Evolutionary conservation across 1,284 basidiomycete species (phyloP).

Genomic region (Ganoderma lucidum): DNA sequence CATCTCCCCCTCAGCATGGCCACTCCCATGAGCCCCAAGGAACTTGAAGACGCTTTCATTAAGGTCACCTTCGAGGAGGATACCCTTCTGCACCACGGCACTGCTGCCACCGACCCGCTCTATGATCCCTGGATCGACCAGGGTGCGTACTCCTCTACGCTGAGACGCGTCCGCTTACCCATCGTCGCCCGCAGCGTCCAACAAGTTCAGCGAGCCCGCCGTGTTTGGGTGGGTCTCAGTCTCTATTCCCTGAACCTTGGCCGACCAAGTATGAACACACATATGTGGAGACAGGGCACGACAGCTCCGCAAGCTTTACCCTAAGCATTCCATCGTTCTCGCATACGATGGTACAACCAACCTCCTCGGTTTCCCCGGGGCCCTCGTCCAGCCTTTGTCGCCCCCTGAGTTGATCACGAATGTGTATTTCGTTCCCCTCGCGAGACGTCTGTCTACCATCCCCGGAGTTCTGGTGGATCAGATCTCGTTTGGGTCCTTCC

Average conservation of each 20-base stretch:
- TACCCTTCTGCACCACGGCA: conserved; percentile 15
- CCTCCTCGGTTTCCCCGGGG: conserved; percentile 61
- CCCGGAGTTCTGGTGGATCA: conserved; percentile 61
- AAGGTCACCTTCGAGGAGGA: conserved; percentile 56
- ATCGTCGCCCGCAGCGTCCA: conserved; percentile 53
- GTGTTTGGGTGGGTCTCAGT: conserved; percentile 51
- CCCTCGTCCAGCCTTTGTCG: conserved; percentile 53
- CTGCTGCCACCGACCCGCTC: conserved; percentile 39
- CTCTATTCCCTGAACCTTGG: conserved; percentile 1
- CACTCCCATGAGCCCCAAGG: conserved; percentile 20
- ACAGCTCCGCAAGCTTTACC: conserved; percentile 63
- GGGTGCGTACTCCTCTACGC: conserved; percentile 45
- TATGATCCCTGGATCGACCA: conserved; percentile 62
- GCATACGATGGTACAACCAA: conserved; percentile 56
- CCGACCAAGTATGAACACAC: background rate
- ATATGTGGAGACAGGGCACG: conserved; percentile 49
- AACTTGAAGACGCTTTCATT: conserved; percentile 56
- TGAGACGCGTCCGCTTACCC: background rate
- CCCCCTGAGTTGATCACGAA: conserved; percentile 58
- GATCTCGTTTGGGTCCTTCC: conserved; percentile 63
- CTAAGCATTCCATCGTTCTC: conserved; percentile 65
- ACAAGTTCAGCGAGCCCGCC: conserved; percentile 52
- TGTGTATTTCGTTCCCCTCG: conserved; percentile 56
- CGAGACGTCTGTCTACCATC: conserved; percentile 49
- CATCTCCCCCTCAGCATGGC: conserved; percentile 13